Conservation (phyloP, 495 filamentous ascomycete genomes). For the Xylaria acuta region DNA sequence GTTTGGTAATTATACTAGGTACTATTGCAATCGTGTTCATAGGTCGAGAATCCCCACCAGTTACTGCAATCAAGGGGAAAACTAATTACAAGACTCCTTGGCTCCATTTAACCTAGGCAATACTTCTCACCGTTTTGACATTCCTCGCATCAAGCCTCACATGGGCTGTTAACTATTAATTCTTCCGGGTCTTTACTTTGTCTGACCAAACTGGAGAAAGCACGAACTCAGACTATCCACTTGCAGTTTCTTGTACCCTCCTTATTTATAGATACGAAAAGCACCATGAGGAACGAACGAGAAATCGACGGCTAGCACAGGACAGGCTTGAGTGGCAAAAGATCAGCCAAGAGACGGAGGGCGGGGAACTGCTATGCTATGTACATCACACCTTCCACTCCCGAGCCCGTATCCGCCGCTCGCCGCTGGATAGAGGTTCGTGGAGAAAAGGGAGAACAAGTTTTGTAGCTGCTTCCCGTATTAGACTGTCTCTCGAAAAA, state of each 20-base stretch:
- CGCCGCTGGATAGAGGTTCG: not conserved
- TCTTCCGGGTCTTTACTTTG: not conserved
- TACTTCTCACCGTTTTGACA: not conserved
- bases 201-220: not conserved
- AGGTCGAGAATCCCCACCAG: not conserved
- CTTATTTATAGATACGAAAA: not conserved
- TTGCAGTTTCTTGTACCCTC: not conserved
- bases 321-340: not conserved
- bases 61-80: not conserved
- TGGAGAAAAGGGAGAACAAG: not conserved
- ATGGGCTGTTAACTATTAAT: not conserved
- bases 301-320: not conserved
- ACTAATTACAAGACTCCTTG: not conserved
- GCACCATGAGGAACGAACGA: not conserved
- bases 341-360: not conserved
- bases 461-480: not conserved
- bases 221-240: not conserved
- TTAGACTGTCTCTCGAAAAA: not conserved
- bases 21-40: not conserved
- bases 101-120: not conserved
- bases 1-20: not conserved
- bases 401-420: not conserved
- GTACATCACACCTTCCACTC: not conserved
- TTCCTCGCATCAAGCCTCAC: not conserved
- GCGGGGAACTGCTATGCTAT: too few relatives aligned